Evolutionary conservation across 1,284 basidiomycete genomes (phyloP).

Genomic region (Sphagnurus paluster): DNA sequence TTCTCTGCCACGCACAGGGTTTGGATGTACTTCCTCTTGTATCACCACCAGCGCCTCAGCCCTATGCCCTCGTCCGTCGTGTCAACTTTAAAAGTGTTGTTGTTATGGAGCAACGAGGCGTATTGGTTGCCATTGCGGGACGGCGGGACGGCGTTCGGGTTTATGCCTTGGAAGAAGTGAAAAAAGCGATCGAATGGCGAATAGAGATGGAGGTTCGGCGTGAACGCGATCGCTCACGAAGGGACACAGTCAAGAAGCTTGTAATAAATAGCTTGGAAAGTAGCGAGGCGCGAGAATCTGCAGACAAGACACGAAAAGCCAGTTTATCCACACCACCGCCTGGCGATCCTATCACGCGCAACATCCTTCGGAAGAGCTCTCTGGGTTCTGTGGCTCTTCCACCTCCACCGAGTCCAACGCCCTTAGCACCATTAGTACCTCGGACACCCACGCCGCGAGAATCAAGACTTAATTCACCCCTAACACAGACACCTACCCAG

Average conservation of each 20-base stretch:
- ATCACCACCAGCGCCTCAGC: constrained; percentile 69
- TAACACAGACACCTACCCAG: constrained; percentile 22
- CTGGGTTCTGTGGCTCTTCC: constrained; percentile 30
- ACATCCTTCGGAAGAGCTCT: constrained; percentile 41
- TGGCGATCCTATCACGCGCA: constrained; percentile 29
- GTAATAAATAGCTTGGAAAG: constrained; percentile 31
- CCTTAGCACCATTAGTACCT: constrained; percentile 26
- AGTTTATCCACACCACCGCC: constrained; percentile 49
- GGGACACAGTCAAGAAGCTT: constrained; percentile 63
- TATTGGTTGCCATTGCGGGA: constrained; percentile 81
- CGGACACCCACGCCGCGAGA: constrained; percentile 33
- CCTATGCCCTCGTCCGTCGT: constrained; percentile 76
- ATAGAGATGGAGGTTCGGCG: constrained; percentile 76
- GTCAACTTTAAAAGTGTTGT: constrained; percentile 83
- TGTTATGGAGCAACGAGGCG: constrained; percentile 84
- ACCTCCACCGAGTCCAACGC: constrained; percentile 36
- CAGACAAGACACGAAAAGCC: constrained; percentile 45
- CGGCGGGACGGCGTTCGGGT: constrained; percentile 80
- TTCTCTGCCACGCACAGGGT: constrained; percentile 80
- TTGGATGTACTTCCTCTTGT: constrained; percentile 75
- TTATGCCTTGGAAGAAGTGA: constrained; percentile 81
- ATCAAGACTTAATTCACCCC: constrained; percentile 26
- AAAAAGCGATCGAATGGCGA: constrained; percentile 81
- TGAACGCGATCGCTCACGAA: constrained; percentile 64
- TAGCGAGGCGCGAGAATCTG: constrained; percentile 36